These are phyloP conservation scores for Ogataea pini DNA, from an alignment of 805 yeast species.

Conservation along the genomic window DNA sequence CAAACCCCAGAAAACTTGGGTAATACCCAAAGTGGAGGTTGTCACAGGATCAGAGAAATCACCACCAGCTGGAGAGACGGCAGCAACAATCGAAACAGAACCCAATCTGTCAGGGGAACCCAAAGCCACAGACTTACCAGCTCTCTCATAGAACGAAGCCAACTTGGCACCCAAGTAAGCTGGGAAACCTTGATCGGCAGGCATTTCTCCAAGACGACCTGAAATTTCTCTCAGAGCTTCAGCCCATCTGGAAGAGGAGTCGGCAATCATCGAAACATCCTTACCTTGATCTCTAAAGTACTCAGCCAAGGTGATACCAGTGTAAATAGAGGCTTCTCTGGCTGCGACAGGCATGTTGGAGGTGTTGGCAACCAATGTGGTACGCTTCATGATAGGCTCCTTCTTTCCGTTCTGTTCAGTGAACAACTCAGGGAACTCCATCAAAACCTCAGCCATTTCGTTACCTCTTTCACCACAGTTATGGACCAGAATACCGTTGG, in stretches of 20 bases:
- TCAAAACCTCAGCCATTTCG: constrained; percentile 98
- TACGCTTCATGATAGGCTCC: constrained; percentile 99
- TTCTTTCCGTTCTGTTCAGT: constrained; percentile 90
- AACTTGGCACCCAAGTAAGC: constrained; percentile 98
- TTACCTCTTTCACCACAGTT: constrained; percentile 88
- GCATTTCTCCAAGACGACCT: constrained; percentile 99
- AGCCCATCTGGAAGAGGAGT: constrained; percentile 99
- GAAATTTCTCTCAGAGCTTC: constrained; percentile 99
- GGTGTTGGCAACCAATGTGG: constrained; percentile 97
- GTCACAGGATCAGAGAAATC: constrained; percentile 99
- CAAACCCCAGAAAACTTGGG: constrained; percentile 99
- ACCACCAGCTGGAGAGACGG: constrained; percentile 99
- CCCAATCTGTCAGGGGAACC: constrained; percentile 98
- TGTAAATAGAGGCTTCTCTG: constrained; percentile 98
- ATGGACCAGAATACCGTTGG: constrained; percentile 35
- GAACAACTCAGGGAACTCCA: constrained; percentile 98
- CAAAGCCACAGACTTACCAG: constrained; percentile 92
- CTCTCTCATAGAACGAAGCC: constrained; percentile 99
- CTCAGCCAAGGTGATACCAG: constrained; percentile 98
- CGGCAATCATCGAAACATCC: constrained; percentile 99
- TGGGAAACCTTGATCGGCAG: constrained; percentile 99
- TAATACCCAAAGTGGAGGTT: constrained; percentile 96
- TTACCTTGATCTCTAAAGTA: constrained; percentile 99
- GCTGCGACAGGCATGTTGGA: constrained; percentile 99
- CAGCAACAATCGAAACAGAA: constrained; percentile 99